These are phyloP conservation scores for Xylaria flabelliformis DNA, from an alignment of 495 filamentous ascomycete genomes.

Conservation along the genomic window DNA sequence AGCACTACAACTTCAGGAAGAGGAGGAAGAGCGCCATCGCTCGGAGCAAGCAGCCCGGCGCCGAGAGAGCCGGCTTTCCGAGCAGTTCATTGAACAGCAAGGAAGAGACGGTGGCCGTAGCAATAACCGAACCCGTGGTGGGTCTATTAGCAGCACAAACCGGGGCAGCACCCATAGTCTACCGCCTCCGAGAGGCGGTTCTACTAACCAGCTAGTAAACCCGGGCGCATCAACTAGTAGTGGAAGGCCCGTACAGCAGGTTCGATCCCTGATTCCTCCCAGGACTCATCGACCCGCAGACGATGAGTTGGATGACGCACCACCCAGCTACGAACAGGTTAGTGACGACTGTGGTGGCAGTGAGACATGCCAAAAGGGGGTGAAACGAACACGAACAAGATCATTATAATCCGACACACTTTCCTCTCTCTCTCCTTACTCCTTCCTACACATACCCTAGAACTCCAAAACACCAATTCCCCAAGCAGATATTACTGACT, in stretches of 20 bases:
- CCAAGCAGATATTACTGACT: conserved; percentile 1
- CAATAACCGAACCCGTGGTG: conserved; percentile 32
- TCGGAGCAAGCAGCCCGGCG: conserved; percentile 54
- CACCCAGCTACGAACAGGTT: conserved; percentile 80
- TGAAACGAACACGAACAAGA: not conserved
- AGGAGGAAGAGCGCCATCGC: conserved; percentile 74
- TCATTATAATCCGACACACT: not conserved
- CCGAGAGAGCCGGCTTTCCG: conserved; percentile 56
- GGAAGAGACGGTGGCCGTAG: conserved; percentile 36
- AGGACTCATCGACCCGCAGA: conserved; percentile 46
- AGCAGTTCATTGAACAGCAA: conserved; percentile 65
- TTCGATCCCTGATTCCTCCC: conserved; percentile 54
- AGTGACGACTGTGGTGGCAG: not conserved
- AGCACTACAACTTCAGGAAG: conserved; percentile 82
- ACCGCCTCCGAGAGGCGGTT: conserved; percentile 32
- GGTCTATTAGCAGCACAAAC: conserved; percentile 30
- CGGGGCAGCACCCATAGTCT: conserved; percentile 28
- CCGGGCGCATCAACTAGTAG: conserved; percentile 30
- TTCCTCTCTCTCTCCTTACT: not conserved
- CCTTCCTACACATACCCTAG: not conserved
- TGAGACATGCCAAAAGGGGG: not conserved
- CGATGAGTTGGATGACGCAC: conserved; percentile 66
- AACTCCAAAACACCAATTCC: not conserved
- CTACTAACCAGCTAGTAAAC: conserved; percentile 35
- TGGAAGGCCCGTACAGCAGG: conserved; percentile 42